Evolutionary conservation across 768 basidiomycete genomes (phyloP).

Genomic region (Pisolithus albus): DNA sequence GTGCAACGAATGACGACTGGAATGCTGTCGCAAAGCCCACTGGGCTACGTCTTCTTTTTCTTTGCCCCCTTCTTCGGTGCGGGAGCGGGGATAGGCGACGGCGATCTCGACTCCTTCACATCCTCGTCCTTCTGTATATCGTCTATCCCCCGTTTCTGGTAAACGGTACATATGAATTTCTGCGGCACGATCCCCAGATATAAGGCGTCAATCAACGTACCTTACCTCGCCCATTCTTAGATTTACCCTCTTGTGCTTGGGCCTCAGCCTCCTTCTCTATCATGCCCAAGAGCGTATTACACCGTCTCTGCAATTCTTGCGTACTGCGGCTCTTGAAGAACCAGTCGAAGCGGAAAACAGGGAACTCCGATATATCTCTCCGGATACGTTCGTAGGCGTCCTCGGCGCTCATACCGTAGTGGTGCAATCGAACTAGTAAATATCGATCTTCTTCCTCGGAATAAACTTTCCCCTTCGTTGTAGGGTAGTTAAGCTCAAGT

Average conservation of each 20-base stretch:
- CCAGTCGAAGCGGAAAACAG: constrained; percentile 97
- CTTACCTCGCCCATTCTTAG: constrained; percentile 60
- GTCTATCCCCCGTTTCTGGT: constrained; percentile 67
- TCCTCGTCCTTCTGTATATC: constrained; percentile 49
- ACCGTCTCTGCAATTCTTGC: constrained; percentile 81
- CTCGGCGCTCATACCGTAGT: constrained; percentile 84
- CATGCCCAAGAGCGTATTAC: constrained; percentile 81
- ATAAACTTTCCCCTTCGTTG: constrained; percentile 95
- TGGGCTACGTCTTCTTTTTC: constrained; percentile 56
- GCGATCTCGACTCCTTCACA: constrained; percentile 48
- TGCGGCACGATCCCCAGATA: not conserved
- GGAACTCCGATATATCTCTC: constrained; percentile 93
- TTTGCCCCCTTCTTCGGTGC: constrained; percentile 55
- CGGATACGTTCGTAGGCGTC: constrained; percentile 95
- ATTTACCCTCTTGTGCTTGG: constrained; percentile 58
- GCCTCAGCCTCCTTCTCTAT: constrained; percentile 85
- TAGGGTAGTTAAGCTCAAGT: constrained; percentile 90
- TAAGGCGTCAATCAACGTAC: constrained; percentile 28
- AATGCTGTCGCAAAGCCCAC: not conserved
- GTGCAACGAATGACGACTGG: no score
- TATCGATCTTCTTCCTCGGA: constrained; percentile 97
- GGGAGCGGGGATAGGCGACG: constrained; percentile 48
- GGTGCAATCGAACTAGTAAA: constrained; percentile 78
- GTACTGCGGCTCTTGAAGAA: constrained; percentile 93
- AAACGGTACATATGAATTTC: not conserved